Conservation (phyloP, 139 green algal species). For the Diplosphaera chodatii region DNA sequence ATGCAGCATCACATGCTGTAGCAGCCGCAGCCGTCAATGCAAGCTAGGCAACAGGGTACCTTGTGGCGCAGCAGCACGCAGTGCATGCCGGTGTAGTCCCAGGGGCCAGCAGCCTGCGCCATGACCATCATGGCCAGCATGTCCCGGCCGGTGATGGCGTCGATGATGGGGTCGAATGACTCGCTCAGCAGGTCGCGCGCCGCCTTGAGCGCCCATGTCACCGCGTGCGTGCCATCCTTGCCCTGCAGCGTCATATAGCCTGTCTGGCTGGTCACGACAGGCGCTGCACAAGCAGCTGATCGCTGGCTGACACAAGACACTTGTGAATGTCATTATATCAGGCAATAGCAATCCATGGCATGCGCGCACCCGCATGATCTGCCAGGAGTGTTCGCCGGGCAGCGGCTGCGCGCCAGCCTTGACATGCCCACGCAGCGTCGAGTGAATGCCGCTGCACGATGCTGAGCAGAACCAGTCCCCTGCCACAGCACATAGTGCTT, state of each 20-base stretch:
- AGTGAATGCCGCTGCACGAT: conserved; percentile 53
- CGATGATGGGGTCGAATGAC: conserved; percentile 87
- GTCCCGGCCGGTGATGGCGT: conserved; percentile 63
- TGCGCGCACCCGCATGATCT: conserved; percentile 24
- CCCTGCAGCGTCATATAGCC: no score
- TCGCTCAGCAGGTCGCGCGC: conserved; percentile 40
- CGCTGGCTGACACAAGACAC: no score
- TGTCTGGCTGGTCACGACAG: no score
- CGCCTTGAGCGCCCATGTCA: conserved; percentile 20
- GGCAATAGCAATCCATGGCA: no score
- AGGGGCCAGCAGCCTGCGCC: conserved; percentile 52
- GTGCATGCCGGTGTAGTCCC: conserved; percentile 82
- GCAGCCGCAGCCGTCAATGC: no score
- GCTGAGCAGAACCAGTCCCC: conserved; percentile 83
- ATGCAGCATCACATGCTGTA: no score
- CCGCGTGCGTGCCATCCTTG: conserved; percentile 26
- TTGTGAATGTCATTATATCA: no score
- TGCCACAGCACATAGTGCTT: no score
- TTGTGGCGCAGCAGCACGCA: conserved; percentile 69
- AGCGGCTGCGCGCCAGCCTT: conserved; percentile 26
- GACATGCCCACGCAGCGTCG: conserved; percentile 35
- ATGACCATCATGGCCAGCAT: conserved; percentile 83
- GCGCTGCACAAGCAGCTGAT: no score
- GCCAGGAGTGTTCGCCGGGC: conserved; percentile 29
- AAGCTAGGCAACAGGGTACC: no score